Conservation (phyloP, 2,329 filamentous ascomycete genomes). For the Diaporthe sp. region DNA sequence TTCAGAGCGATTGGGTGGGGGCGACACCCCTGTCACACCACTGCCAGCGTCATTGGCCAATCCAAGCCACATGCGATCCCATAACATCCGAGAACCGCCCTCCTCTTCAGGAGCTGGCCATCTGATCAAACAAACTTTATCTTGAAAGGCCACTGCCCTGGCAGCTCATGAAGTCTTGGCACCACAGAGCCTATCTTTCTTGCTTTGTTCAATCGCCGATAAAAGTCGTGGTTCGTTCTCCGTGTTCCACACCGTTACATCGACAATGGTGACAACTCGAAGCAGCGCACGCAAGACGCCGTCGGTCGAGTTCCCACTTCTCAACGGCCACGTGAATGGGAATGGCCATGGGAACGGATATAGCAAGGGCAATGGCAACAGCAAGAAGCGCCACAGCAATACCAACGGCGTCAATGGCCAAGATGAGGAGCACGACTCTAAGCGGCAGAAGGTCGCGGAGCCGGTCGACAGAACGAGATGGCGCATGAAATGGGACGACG, state of each 20-base stretch:
- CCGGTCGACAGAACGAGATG: conserved; percentile 87
- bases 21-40: not conserved
- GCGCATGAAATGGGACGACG: conserved; percentile 86
- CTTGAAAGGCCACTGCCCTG: not conserved
- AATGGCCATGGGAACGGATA: conserved; percentile 46
- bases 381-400: conserved; percentile 60
- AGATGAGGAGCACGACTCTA: conserved; percentile 50
- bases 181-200: not conserved
- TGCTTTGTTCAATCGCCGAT: not conserved
- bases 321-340: conserved; percentile 5
- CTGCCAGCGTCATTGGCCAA: conserved; percentile 18
- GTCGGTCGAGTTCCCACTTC: not conserved
- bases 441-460: conserved; percentile 63
- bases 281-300: conserved; percentile 36
- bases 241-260: not conserved
- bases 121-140: not conserved
- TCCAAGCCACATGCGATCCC: not conserved
- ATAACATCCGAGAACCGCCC: not conserved
- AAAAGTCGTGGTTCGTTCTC: not conserved
- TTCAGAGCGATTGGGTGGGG: not conserved
- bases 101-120: not conserved
- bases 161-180: not conserved
- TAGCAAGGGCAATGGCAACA: conserved; percentile 39
- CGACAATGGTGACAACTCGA: conserved; percentile 45
- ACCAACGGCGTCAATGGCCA: conserved; percentile 44